These are phyloP conservation scores for Heterobasidion parviporum DNA, from an alignment of 1,284 basidiomycete genomes.

Conservation along the genomic window DNA sequence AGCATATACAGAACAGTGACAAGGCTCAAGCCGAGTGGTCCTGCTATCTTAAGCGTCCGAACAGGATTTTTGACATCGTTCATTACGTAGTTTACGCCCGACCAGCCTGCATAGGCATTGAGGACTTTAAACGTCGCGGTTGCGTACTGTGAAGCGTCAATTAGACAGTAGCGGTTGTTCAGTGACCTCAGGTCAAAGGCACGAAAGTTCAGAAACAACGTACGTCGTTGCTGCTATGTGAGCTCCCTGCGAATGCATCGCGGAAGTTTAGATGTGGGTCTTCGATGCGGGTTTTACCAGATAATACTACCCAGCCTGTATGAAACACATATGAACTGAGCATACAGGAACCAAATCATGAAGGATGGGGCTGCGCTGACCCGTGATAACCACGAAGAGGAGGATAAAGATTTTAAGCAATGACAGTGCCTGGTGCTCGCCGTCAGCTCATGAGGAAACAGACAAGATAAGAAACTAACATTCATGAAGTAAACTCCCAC, in stretches of 20 bases:
- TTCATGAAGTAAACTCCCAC: conserved; percentile 42
- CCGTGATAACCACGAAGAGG: conserved; percentile 29
- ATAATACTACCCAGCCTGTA: conserved; percentile 40
- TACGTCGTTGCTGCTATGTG: conserved; percentile 34
- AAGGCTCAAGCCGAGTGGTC: conserved; percentile 40
- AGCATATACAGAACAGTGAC: conserved; percentile 41
- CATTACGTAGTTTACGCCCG: conserved; percentile 42
- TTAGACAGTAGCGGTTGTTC: not conserved
- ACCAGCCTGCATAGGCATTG: conserved; percentile 48
- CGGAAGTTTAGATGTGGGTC: conserved; percentile 38
- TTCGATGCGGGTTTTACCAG: conserved; percentile 33
- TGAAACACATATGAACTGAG: not conserved
- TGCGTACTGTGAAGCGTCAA: conserved; percentile 30
- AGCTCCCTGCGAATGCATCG: conserved; percentile 40
- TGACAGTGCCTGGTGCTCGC: conserved; percentile 30
- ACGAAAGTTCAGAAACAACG: conserved; percentile 4
- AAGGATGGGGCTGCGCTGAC: conserved; percentile 14
- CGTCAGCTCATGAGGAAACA: not conserved
- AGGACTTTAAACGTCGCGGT: conserved; percentile 54
- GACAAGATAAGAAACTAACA: conserved; percentile 14
- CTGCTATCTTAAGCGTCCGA: conserved; percentile 45
- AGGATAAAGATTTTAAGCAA: conserved; percentile 29
- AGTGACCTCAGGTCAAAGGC: not conserved
- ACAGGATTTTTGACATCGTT: conserved; percentile 46
- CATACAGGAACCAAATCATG: not conserved